These are phyloP conservation scores for Phycomyces nitens DNA, from an alignment of 192 early-diverging fungal species.

Conservation along the genomic window DNA sequence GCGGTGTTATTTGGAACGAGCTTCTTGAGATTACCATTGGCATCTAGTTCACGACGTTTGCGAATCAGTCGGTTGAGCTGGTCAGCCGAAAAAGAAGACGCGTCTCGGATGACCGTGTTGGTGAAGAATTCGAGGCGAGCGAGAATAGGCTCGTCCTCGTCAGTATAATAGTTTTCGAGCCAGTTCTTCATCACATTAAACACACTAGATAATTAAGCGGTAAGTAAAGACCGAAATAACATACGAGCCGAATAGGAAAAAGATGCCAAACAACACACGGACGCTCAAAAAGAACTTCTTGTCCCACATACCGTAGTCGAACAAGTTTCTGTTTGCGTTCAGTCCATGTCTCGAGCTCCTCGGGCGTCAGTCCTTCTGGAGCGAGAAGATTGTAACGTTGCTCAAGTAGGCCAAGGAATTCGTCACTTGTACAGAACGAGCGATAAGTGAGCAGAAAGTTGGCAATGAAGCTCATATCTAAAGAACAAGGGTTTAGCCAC, in stretches of 20 bases:
- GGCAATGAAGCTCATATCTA: slow-evolving; percentile 77
- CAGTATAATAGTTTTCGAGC: slow-evolving; percentile 89
- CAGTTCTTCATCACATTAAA: slow-evolving; percentile 94
- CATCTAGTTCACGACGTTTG: slow-evolving; percentile 48
- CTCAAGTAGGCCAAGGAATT: slow-evolving; percentile 75
- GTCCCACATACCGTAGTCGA: slow-evolving; percentile 56
- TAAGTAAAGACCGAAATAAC: background rate
- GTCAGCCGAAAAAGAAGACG: slow-evolving; percentile 62
- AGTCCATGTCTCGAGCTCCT: slow-evolving; percentile 78
- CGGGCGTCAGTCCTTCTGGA: slow-evolving; percentile 59
- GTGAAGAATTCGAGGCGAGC: slow-evolving; percentile 69
- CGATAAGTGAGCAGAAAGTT: slow-evolving; percentile 95
- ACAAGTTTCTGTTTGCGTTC: slow-evolving; percentile 88
- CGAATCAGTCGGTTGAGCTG: slow-evolving; percentile 78
- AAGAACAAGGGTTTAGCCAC: background rate
- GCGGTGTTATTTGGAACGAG: slow-evolving; percentile 61
- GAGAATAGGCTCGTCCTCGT: slow-evolving; percentile 71
- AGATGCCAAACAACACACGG: too few relatives aligned
- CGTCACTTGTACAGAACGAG: slow-evolving; percentile 80
- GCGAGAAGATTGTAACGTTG: slow-evolving; percentile 76
- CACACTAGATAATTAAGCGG: slow-evolving; percentile 44
- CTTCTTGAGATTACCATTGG: slow-evolving; percentile 54
- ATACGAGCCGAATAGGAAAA: background rate
- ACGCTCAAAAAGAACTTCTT: background rate
- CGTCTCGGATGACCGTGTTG: slow-evolving; percentile 66